Evolutionary conservation across 1,139 yeast genomes (phyloP), one percentile per base, ranked within the genome.

Genomic region (Candida freyschussii): DNA sequence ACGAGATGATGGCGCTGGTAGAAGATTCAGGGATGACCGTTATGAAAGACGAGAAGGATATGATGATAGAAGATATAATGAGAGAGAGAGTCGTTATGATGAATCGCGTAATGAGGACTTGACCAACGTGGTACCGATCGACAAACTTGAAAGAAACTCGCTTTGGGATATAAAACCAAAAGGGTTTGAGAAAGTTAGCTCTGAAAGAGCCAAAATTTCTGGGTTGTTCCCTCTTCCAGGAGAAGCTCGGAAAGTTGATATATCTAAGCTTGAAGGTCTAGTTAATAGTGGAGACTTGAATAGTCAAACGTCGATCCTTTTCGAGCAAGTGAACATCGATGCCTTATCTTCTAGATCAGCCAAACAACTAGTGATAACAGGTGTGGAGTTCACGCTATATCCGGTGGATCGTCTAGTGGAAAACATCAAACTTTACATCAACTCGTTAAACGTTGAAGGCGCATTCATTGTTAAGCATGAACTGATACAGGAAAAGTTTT

Each of bases 221-320:
- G 96, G 96, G 0, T 57, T 83, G 4, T 87, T 85, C 48, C 86
- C 91, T 1, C 62, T 76, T 17, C 93, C 93, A 1, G 91, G 91
- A 3, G 69, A 72, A 32, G 75, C 82, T 0, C 65, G 62, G 43
- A 75, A 73, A 2, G 65, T 74, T 27, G 80, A 75, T 48, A 66
- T 67, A 27, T 68, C 75, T 5, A 71, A 71, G 41, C 50, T 76
- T 21, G 77, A 72, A 47, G 78, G 75, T 2, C 57, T 66, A 11
- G 62, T 69, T 6, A 55, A 57, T 13, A 65, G 64, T 36, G 66
- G 71, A 8, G 55, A 52, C 24, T 41, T 55, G 20, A 53, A 48
- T 26, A 52, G 52, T 28, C 54, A 54, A 23, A 53, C 58, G 4
- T 48, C 59, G 9, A 56, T 57, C n/a, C 39, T 57, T 8, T 55